These are phyloP conservation scores for Chrysosphaeria jannelii DNA, from an alignment of 2,329 filamentous ascomycete genomes.

Conservation along the genomic window DNA sequence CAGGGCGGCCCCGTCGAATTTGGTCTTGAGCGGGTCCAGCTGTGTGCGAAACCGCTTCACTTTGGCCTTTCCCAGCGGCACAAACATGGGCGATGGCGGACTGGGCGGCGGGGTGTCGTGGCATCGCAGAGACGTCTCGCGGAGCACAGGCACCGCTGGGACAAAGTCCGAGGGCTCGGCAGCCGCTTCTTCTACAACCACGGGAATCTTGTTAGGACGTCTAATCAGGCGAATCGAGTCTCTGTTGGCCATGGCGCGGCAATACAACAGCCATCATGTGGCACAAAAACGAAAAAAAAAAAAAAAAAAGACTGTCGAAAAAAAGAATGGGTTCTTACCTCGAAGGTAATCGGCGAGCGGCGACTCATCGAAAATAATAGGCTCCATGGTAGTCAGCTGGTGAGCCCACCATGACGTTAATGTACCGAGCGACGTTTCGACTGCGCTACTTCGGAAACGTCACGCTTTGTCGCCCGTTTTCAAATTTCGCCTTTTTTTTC, in stretches of 20 bases:
- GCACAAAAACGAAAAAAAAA: background rate
- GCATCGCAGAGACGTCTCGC: slow-evolving; percentile 1
- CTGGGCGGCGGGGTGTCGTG: slow-evolving; percentile 14
- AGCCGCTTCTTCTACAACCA: slow-evolving; percentile 16
- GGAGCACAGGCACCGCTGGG: too few species aligned
- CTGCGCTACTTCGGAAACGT: too few species aligned
- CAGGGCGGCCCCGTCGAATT: too few species aligned
- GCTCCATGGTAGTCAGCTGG: slow-evolving; percentile 40
- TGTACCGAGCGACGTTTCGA: too few species aligned
- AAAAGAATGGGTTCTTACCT: slow-evolving; percentile 34
- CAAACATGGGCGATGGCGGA: slow-evolving; percentile 18
- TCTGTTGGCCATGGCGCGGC: too few species aligned
- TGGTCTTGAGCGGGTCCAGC: too few species aligned
- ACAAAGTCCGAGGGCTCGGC: too few species aligned
- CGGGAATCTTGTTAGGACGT: slow-evolving; percentile 3
- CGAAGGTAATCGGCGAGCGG: slow-evolving; percentile 72
- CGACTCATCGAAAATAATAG: slow-evolving; percentile 59
- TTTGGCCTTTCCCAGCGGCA: slow-evolving; percentile 22
- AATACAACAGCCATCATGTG: background rate
- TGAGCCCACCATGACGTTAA: too few species aligned
- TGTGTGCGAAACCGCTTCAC: slow-evolving; percentile 22
- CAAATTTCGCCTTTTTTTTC: too few species aligned
- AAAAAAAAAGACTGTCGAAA: too few species aligned
- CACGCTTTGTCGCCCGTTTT: too few species aligned
- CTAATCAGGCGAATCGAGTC: slow-evolving; percentile 1